These are phyloP conservation scores for Stentor roeselii DNA, from an alignment of 73 alveolate genomes.

Conservation along the genomic window DNA sequence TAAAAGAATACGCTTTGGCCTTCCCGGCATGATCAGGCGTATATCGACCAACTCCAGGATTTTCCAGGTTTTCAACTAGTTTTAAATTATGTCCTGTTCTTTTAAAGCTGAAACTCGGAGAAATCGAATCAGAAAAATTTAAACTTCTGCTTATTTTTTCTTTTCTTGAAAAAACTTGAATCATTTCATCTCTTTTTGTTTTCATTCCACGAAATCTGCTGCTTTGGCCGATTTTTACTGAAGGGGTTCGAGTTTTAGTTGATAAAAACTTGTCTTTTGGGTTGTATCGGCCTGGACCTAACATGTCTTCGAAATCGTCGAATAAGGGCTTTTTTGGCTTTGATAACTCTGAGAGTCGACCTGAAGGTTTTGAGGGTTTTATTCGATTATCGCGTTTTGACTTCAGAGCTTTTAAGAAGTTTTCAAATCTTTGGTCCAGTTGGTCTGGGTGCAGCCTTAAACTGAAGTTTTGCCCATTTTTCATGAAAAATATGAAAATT, in stretches of 20 bases:
- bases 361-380: background rate
- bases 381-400: background rate
- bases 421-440: background rate
- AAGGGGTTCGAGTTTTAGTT: background rate
- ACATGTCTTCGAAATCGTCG: background rate
- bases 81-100: background rate
- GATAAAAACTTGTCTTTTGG: background rate
- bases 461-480: no score
- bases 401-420: background rate
- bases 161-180: background rate
- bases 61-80: background rate
- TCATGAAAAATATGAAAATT: no score
- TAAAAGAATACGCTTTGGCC: background rate
- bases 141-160: background rate
- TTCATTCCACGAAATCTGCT: background rate
- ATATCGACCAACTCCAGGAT: background rate
- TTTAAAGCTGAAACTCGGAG: background rate
- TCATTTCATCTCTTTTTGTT: background rate
- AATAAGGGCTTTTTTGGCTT: background rate
- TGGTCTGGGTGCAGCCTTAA: background rate
- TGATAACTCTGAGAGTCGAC: background rate
- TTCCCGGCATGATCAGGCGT: background rate
- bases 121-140: background rate
- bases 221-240: background rate
- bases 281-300: background rate